Evolutionary conservation across 192 early-diverging fungal genomes (phyloP), one percentile per base, ranked within the genome.

Genomic region (Martensiomyces pterosporus): DNA sequence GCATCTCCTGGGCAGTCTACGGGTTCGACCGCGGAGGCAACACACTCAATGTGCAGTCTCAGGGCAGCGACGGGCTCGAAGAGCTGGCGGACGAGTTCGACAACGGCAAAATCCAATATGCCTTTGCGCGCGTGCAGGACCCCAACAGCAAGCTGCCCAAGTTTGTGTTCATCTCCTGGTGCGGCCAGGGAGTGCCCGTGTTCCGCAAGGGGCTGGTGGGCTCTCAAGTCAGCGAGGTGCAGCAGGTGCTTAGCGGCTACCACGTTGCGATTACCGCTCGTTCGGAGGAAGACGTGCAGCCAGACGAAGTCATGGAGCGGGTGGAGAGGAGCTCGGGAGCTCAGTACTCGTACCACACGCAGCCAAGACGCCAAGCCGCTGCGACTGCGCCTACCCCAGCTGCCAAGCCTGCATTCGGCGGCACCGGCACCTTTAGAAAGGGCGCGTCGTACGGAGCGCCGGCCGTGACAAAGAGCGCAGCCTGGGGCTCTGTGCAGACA

Each of bases 121-220:
- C 89, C 9, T 92, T 90, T 77, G 83, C 68, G 3, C 75, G 82
- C 14, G 85, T 92, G n/a, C 63, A 71, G 29, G 94, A 97, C 65
- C 91, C 88, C 12, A 87, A 92, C 49, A 87, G 91, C 2, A 74
- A 79, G 26, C 76, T 97, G 15, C 77, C 84, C 43, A 97, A 96
- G 72, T 87, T 87, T 68, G 89, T 93, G 29, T 83, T 97, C 44
- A 88, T 97, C 50, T 89, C 82, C 14, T 97, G 91, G 91, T 96
- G 93, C 64, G 94, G 94, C 9, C 87, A 87, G 36, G 93, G 93
- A 27, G 94, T 97, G 15, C 91, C 91, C 14, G 92, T 92, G 47
- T 67, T 81, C 36, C 82, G 85, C 60, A 97, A 97, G 77, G 93
- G 88, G 21, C 74, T 91, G 40, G 94, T 93, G 50, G 83, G 82